Evolutionary conservation across 2,329 filamentous ascomycete species (phyloP).

Genomic region (Exophiala xenobiotica): DNA sequence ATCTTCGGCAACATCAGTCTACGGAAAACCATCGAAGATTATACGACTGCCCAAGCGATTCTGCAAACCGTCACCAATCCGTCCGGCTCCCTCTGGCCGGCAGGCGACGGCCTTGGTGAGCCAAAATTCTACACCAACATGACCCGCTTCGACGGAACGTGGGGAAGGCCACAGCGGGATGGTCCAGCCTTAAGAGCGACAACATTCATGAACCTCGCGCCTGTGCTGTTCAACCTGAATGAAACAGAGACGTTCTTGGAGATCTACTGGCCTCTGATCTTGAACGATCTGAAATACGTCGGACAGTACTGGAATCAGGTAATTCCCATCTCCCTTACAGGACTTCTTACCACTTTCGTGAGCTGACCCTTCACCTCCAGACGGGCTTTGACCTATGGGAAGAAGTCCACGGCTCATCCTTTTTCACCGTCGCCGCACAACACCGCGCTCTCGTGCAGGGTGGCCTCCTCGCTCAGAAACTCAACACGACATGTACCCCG

Average conservation of each 20-base stretch:
- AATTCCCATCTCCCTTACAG: slow-evolving; percentile 52
- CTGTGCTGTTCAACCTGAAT: slow-evolving; percentile 25
- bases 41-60: slow-evolving; percentile 63
- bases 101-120: slow-evolving; percentile 65
- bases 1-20: slow-evolving; percentile 59
- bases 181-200: slow-evolving; percentile 38
- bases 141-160: slow-evolving; percentile 62
- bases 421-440: slow-evolving; percentile 70
- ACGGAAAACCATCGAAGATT: slow-evolving; percentile 64
- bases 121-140: slow-evolving; percentile 69
- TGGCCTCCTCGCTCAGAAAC: slow-evolving; percentile 58
- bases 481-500: slow-evolving; percentile 61
- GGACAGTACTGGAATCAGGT: slow-evolving; percentile 66
- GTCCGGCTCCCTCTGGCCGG: slow-evolving; percentile 55
- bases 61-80: slow-evolving; percentile 68
- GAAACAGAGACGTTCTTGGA: slow-evolving; percentile 48
- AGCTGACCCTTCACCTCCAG: slow-evolving; percentile 1
- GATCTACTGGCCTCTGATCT: slow-evolving; percentile 69
- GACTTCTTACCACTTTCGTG: not conserved
- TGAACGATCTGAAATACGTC: slow-evolving; percentile 72
- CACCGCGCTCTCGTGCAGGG: slow-evolving; percentile 64
- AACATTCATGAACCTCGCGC: slow-evolving; percentile 33
- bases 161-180: slow-evolving; percentile 66
- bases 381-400: slow-evolving; percentile 22
- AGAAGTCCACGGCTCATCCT: slow-evolving; percentile 71